A percentile compares a stretch with the other conserved stretches of the same genome.
Evolutionary conservation across 371 early-diverging fungal species (phyloP).

Genomic region (Mortierella polycephala): DNA sequence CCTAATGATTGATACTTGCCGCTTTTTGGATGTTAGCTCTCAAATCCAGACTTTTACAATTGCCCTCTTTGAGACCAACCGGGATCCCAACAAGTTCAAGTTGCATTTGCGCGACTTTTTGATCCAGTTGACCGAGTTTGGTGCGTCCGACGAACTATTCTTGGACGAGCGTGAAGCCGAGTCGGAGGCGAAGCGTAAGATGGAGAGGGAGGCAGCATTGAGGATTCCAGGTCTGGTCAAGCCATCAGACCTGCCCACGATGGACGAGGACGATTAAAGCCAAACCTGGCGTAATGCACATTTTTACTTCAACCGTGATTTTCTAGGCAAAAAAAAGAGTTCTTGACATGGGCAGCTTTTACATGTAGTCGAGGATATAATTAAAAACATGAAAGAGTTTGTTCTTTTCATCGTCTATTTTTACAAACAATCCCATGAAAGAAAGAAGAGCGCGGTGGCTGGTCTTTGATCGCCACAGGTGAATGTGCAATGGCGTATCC

Average conservation of each 20-base stretch:
- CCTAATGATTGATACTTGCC: not conserved
- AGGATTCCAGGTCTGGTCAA: conserved; percentile 97
- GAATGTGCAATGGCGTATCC: too few relatives aligned
- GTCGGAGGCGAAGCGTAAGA: conserved; percentile 78
- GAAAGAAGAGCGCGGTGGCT: too few relatives aligned
- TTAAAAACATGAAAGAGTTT: too few relatives aligned
- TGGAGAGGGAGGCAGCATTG: conserved; percentile 84
- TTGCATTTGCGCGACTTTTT: conserved; percentile 96
- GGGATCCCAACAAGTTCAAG: conserved; percentile 86
- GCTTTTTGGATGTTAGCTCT: conserved; percentile 56
- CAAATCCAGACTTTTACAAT: conserved; percentile 90
- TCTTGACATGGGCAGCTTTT: too few relatives aligned
- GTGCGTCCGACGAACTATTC: conserved; percentile 73
- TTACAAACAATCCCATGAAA: too few relatives aligned
- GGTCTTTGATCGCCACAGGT: too few relatives aligned
- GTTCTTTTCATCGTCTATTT: too few relatives aligned
- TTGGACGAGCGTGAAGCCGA: conserved; percentile 95
- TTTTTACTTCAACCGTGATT: conserved; percentile 90
- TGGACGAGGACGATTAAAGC: conserved; percentile 72
- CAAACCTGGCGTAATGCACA: conserved; percentile 76
- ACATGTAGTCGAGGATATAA: too few relatives aligned
- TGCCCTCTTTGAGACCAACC: conserved; percentile 86
- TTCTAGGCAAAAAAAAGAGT: conserved; percentile 38
- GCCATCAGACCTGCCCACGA: conserved; percentile 86
- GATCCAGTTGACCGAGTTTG: conserved; percentile 80